Percentiles rank a stretch among this genome's conserved stretches.
These are phyloP conservation scores for Ustilago loliicola DNA, from an alignment of 1,284 basidiomycete species.

Conservation along the genomic window DNA sequence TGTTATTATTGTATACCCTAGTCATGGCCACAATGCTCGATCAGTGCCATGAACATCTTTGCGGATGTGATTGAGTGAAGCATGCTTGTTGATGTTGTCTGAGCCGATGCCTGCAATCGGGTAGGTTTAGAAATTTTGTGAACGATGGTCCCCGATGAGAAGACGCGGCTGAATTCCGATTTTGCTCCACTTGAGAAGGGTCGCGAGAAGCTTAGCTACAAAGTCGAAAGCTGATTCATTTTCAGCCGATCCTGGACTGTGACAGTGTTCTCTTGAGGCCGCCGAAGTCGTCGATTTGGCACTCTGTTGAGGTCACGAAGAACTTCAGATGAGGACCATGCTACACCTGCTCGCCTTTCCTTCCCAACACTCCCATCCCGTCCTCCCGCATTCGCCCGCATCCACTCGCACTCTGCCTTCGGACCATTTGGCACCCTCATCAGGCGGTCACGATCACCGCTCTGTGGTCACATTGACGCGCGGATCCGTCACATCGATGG, in stretches of 20 bases:
- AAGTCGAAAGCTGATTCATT: background rate
- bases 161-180: background rate
- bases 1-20: slow-evolving; percentile 13
- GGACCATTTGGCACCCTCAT: slow-evolving; percentile 2
- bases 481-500: slow-evolving; percentile 10
- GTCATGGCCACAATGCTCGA: background rate
- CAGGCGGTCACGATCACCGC: background rate
- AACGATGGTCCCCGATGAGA: background rate
- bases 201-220: slow-evolving; percentile 10
- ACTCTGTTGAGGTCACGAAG: no score
- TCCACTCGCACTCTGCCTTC: background rate
- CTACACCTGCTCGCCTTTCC: background rate
- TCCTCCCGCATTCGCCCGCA: background rate
- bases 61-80: background rate
- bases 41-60: background rate
- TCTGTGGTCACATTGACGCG: background rate
- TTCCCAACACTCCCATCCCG: background rate
- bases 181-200: slow-evolving; percentile 5
- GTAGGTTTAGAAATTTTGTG: background rate
- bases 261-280: no score
- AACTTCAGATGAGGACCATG: no score
- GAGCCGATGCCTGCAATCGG: background rate
- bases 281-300: background rate
- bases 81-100: background rate
- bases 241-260: background rate